phyloP scores from a whole-genome alignment of 768 basidiomycete species.

The Mycena crocata region DNA sequence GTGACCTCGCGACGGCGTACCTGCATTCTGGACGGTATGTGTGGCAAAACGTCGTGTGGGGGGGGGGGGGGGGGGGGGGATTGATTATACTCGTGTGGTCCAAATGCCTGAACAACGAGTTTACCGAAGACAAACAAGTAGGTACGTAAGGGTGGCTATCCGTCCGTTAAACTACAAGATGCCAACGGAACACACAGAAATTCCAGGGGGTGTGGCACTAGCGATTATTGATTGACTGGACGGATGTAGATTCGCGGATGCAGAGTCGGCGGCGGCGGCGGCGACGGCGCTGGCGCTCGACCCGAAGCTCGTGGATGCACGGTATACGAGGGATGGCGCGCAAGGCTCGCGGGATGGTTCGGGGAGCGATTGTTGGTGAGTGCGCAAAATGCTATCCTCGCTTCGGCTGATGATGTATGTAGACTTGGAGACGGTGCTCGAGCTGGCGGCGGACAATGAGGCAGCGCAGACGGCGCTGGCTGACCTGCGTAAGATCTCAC shows the following conservation, averaged over 20 bases:
- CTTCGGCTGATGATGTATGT: neutral
- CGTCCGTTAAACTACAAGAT: too few relatives aligned
- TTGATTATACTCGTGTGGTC: too few relatives aligned
- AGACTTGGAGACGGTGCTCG: constrained; percentile 29
- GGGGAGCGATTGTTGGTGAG: constrained; percentile 28
- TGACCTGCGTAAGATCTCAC: constrained; percentile 9
- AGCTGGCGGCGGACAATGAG: constrained; percentile 25
- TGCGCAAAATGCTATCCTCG: too few relatives aligned
- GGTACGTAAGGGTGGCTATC: too few relatives aligned
- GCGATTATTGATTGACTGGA: neutral
- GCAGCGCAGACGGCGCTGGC: constrained; percentile 21
- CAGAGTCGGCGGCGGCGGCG: constrained; percentile 19
- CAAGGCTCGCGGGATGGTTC: constrained; percentile 17
- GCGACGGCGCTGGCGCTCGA: constrained; percentile 31
- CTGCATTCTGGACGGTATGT: constrained; percentile 32
- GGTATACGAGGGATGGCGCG: constrained; percentile 34
- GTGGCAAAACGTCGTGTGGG: too few relatives aligned
- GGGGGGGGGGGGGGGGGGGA: too few relatives aligned
- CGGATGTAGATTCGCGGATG: constrained; percentile 23
- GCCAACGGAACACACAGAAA: too few relatives aligned
- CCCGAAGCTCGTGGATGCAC: constrained; percentile 32
- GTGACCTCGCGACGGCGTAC: constrained; percentile 34
- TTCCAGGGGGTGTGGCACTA: too few relatives aligned
- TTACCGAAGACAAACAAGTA: too few relatives aligned
- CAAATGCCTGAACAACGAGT: too few relatives aligned